These are phyloP conservation scores for Paramecium pentaurelia DNA, from an alignment of 73 alveolate genomes.

Conservation along the genomic window DNA sequence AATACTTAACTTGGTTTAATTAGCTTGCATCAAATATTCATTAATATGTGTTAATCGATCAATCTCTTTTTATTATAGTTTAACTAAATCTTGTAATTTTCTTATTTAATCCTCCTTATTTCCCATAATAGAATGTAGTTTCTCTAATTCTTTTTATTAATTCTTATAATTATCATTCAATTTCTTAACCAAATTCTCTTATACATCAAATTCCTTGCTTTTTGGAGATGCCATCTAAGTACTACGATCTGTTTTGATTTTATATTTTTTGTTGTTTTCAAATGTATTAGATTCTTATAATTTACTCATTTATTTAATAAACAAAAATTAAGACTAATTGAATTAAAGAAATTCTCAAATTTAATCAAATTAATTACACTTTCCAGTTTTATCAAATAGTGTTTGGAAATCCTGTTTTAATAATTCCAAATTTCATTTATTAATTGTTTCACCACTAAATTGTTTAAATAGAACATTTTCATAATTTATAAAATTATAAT, in stretches of 20 bases:
- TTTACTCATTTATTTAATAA: background rate
- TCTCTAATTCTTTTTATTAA: background rate
- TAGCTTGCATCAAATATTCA: conserved; percentile 23
- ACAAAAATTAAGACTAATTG: background rate
- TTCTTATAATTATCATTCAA: background rate
- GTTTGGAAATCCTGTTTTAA: background rate
- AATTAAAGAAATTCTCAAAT: background rate
- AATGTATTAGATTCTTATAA: background rate
- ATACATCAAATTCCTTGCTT: background rate
- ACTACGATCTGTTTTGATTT: background rate
- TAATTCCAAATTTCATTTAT: background rate
- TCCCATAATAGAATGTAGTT: background rate
- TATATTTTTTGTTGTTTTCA: background rate
- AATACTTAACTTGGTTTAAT: background rate
- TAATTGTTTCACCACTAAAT: background rate
- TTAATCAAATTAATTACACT: background rate
- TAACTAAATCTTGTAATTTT: background rate
- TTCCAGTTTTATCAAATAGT: background rate
- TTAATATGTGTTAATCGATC: conserved; percentile 9
- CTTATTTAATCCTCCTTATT: conserved; percentile 1
- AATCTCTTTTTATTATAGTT: background rate
- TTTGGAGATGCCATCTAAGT: background rate
- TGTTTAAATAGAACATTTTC: background rate
- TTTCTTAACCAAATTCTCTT: background rate
- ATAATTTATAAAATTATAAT: conserved; percentile 24